Evolutionary conservation across 305 asterid species (phyloP).

Genomic region (Lippia alba): DNA sequence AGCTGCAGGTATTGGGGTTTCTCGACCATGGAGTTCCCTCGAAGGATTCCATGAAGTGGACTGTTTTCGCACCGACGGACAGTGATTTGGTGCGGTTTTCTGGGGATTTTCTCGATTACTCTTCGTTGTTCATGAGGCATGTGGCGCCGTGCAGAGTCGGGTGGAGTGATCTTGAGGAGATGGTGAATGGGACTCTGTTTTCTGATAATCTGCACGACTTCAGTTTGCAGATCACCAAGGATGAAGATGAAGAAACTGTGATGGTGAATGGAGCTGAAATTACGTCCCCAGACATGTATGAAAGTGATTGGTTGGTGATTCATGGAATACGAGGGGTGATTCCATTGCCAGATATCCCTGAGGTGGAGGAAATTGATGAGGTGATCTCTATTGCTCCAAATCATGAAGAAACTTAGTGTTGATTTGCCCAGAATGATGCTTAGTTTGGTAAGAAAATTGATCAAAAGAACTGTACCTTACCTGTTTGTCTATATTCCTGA

Average conservation of each 20-base stretch:
- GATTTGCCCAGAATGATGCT: background rate
- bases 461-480: background rate
- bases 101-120: slow-evolving; percentile 53
- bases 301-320: slow-evolving; percentile 59
- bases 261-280: slow-evolving; percentile 72
- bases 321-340: slow-evolving; percentile 69
- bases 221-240: slow-evolving; percentile 42
- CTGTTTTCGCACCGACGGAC: slow-evolving; percentile 73
- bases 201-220: slow-evolving; percentile 54
- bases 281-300: slow-evolving; percentile 63
- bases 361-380: slow-evolving; percentile 30
- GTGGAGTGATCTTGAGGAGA: slow-evolving; percentile 57
- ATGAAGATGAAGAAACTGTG: slow-evolving; percentile 37
- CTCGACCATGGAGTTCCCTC: slow-evolving; percentile 30
- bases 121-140: slow-evolving; percentile 66
- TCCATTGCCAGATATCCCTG: slow-evolving; percentile 47
- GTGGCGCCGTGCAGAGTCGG: slow-evolving; percentile 61
- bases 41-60: slow-evolving; percentile 44
- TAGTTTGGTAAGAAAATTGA: background rate
- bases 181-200: slow-evolving; percentile 49
- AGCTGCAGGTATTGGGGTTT: slow-evolving; percentile 68
- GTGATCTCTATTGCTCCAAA: slow-evolving; percentile 27
- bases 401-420: slow-evolving; percentile 38
- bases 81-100: slow-evolving; percentile 53
- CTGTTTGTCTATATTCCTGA: background rate